These are phyloP conservation scores for Blumeria hordei DNA, from an alignment of 2,329 filamentous ascomycete genomes.

Conservation along the genomic window DNA sequence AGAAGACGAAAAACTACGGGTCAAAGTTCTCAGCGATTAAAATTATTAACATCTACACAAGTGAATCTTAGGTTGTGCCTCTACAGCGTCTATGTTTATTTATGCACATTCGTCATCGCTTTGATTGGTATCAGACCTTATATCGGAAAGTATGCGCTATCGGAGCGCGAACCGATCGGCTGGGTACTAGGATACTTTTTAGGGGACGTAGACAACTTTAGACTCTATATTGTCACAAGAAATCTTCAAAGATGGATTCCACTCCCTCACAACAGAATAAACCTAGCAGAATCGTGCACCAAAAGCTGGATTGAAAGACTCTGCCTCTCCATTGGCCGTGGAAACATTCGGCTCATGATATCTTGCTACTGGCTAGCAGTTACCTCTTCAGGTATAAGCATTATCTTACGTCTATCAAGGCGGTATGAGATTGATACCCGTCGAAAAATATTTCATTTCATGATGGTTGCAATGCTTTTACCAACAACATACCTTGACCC, in stretches of 20 bases:
- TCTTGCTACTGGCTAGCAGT: constrained; percentile 49
- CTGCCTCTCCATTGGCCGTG: constrained; percentile 45
- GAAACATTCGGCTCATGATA: constrained; percentile 60
- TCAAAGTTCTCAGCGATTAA: no score
- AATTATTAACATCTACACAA: constrained; percentile 32
- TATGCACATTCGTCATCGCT: constrained; percentile 38
- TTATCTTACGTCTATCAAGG: constrained; percentile 50
- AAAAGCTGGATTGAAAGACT: constrained; percentile 39
- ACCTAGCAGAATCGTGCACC: constrained; percentile 19
- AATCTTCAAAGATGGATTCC: constrained; percentile 54
- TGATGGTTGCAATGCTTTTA: constrained; percentile 91
- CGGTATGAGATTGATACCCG: constrained; percentile 84
- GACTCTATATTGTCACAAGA: constrained; percentile 43
- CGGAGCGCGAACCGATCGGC: constrained; percentile 57
- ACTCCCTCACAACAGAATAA: constrained; percentile 27
- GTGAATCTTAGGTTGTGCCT: constrained; percentile 56
- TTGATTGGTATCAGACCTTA: constrained; percentile 47
- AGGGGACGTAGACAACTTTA: constrained; percentile 48
- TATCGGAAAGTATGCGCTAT: constrained; percentile 40
- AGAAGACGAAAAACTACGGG: no score
- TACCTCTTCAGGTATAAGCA: constrained; percentile 43
- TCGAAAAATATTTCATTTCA: constrained; percentile 92
- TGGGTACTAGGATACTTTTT: constrained; percentile 85
- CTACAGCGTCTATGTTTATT: constrained; percentile 62
- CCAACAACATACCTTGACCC: constrained; percentile 75